A percentile compares a stretch with the other conserved stretches of the same genome.
These are phyloP conservation scores for Castanea mollissima DNA, from an alignment of 306 rosid genomes.

Conservation along the genomic window DNA sequence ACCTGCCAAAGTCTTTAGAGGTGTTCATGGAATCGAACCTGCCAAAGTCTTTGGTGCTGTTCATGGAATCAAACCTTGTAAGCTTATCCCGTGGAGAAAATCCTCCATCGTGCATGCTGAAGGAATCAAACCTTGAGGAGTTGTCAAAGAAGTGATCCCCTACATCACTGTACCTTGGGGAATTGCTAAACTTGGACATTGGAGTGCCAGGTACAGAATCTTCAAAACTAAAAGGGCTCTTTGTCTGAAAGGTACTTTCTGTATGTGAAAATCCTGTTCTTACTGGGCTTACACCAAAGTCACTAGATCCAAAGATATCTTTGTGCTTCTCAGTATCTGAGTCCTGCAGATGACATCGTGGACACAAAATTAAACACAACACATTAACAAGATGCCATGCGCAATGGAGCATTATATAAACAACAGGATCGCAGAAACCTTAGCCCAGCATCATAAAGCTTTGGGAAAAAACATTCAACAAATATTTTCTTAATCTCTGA, in stretches of 20 bases:
- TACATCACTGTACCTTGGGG: slow-evolving; percentile 87
- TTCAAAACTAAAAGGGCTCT: slow-evolving; percentile 75
- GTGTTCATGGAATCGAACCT: neutral
- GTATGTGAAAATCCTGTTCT: slow-evolving; percentile 65
- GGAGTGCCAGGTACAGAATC: slow-evolving; percentile 96
- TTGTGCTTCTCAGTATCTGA: slow-evolving; percentile 52
- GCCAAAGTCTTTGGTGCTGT: slow-evolving; percentile 59
- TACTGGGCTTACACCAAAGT: slow-evolving; percentile 62
- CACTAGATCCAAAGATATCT: slow-evolving; percentile 66
- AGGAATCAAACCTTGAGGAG: slow-evolving; percentile 77
- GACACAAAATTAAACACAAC: slow-evolving; percentile 11
- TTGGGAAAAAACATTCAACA: neutral
- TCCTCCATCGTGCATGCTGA: slow-evolving; percentile 57
- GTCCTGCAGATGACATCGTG: slow-evolving; percentile 54
- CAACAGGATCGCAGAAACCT: neutral
- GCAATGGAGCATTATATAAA: neutral
- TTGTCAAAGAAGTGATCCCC: slow-evolving; percentile 81
- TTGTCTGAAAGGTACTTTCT: slow-evolving; percentile 56
- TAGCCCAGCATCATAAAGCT: neutral
- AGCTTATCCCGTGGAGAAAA: slow-evolving; percentile 49
- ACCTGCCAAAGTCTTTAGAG: slow-evolving; percentile 35
- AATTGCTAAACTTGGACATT: slow-evolving; percentile 71
- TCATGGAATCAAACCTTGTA: slow-evolving; percentile 54
- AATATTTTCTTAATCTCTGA: neutral
- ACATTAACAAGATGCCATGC: neutral